phyloP scores from a whole-genome alignment of 2,329 filamentous ascomycete genomes.

The Talaromyces sp. region DNA sequence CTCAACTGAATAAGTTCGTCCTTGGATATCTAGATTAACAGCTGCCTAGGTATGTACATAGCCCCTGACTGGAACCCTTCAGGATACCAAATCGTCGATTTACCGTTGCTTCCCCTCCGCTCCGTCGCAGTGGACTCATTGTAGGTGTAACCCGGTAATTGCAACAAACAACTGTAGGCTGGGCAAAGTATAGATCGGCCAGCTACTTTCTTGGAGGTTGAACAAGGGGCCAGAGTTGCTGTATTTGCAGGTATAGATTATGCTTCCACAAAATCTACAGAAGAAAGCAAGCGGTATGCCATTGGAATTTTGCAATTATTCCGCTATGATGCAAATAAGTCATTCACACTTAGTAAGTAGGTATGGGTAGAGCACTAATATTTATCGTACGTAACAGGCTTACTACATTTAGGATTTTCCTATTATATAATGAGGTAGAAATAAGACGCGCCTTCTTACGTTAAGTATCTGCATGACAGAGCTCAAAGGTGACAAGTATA shows the following conservation, averaged over 20 bases:
- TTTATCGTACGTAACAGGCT: not conserved
- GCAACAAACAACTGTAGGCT: not conserved
- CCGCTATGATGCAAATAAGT: no score
- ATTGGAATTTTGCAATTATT: not conserved
- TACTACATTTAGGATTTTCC: no score
- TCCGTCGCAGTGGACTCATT: not conserved
- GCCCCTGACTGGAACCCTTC: not conserved
- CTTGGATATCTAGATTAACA: not conserved
- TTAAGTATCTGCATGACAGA: not conserved
- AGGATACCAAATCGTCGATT: not conserved
- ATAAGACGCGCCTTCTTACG: not conserved
- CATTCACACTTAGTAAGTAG: no score
- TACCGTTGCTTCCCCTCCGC: not conserved
- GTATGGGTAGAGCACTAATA: not conserved
- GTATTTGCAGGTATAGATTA: not conserved
- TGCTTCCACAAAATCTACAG: not conserved
- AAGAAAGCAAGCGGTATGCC: not conserved
- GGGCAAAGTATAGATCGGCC: not conserved
- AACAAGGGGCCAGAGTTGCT: not conserved
- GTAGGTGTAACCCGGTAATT: not conserved
- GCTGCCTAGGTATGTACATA: not conserved
- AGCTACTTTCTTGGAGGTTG: not conserved
- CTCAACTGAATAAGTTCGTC: not conserved
- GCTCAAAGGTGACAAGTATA: not conserved
- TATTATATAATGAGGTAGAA: not conserved